These are phyloP conservation scores for Austroboletus festivus DNA, from an alignment of 768 basidiomycete species.

Conservation along the genomic window DNA sequence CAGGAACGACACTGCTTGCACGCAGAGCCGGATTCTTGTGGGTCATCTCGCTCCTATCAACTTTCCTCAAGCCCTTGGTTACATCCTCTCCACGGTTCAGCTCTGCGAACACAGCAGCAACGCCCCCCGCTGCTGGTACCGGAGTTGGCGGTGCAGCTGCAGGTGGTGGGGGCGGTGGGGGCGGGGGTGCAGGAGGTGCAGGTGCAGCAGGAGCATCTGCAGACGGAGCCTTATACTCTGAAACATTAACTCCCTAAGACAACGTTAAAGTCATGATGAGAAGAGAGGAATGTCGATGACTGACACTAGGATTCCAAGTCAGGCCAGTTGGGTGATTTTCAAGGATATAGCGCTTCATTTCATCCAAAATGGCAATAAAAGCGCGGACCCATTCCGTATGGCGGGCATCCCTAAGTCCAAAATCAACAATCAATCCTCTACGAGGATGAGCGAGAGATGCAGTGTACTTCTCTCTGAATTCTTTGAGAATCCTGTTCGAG, in stretches of 20 bases:
- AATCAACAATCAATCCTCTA: slow-evolving; percentile 4
- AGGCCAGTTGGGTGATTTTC: slow-evolving; percentile 86
- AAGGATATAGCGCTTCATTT: slow-evolving; percentile 76
- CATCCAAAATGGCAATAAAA: slow-evolving; percentile 69
- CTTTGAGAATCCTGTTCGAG: slow-evolving; percentile 85
- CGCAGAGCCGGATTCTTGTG: slow-evolving; percentile 95
- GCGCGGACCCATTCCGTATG: slow-evolving; percentile 87
- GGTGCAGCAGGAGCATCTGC: slow-evolving; percentile 32
- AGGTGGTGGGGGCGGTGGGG: slow-evolving; percentile 51
- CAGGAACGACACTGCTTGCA: slow-evolving; percentile 49
- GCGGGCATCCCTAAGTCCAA: slow-evolving; percentile 65
- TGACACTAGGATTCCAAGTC: slow-evolving; percentile 82
- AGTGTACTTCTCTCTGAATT: slow-evolving; percentile 87
- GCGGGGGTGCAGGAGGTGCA: slow-evolving; percentile 47
- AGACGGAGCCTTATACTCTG: slow-evolving; percentile 46
- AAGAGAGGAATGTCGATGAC: slow-evolving; percentile 9
- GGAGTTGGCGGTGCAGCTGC: slow-evolving; percentile 35
- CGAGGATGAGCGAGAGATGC: not conserved
- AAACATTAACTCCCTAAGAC: slow-evolving; percentile 53
- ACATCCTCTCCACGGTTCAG: slow-evolving; percentile 88
- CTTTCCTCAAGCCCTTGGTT: slow-evolving; percentile 88
- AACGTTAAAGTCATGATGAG: not conserved
- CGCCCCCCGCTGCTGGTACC: slow-evolving; percentile 50
- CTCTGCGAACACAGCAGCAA: slow-evolving; percentile 83
- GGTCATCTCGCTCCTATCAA: slow-evolving; percentile 95